Base-by-base conservation (phyloP, 2,329 filamentous ascomycete genomes). In the Colletotrichum sp. region DNA sequence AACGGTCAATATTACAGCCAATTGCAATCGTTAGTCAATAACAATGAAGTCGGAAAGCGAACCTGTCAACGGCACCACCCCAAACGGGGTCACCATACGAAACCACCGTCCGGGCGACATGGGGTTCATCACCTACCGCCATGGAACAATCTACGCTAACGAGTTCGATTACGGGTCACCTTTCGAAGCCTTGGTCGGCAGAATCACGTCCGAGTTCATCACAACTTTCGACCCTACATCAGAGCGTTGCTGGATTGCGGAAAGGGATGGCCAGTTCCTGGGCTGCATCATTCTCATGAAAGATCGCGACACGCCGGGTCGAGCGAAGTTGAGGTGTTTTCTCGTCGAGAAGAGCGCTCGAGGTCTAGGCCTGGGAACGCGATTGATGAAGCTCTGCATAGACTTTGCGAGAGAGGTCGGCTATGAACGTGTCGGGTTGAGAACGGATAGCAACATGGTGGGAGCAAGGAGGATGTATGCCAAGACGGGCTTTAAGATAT, bases 231-330 rank as follows among this genome's bases (percentile, higher is more conserved):
- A 82, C 28, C 75, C 78, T 4, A 43, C 48, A 10, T 32, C 15
- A n/a, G 81, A 82, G n/a, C 79, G 77, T 3, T 80, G 79, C 72
- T 82, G 81, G 81, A 80, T 82, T 13, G 80, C 79, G 0, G 81
- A 82, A 61, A 71, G 65, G 5, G 75, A 76, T 6, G 78, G 66
- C 5, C 28, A 76, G 6, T 82, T 82, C 43, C 60, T 79, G 1
- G 81, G 81, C 8, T 80, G 78, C 65, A 71, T 82, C 25, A 77
- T 80, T n/a, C 65, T 82, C 1, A 66, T 79, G 52, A 77, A 76
- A 9, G 78, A 80, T 28, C 61, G 30, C 5, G 56, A 32, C 32
- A 76, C 34, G n/a, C 30, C 16, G 34, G 70, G 13, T 12, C 77
- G 68, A 13, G 81, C 80, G 13, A 78, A 78, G n/a, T 66, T 82